Evolutionary conservation across 768 basidiomycete genomes (phyloP), one percentile per base, ranked within the genome.

Genomic region (Boletus edulis): DNA sequence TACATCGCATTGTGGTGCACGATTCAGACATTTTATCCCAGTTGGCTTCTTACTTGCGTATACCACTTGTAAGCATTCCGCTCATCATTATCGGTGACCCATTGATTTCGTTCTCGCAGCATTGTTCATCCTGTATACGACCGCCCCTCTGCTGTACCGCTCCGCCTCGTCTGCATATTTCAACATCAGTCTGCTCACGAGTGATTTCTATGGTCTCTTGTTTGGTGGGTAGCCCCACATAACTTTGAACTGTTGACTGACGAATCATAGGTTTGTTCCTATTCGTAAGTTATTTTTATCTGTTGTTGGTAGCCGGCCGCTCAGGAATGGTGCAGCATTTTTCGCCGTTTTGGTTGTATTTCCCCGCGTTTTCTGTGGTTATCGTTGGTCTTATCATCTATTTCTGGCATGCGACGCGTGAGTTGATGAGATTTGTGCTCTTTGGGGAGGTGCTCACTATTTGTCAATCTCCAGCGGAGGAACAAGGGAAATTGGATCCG

Each of bases 271-370:
- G 81, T 24, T 65, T 82, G 24, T 82, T 83, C 74, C 73, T 82
- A 56, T 82, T 76, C 68, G 81, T 82, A 64, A 66, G 75, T 68
- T n/a, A n/a, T n/a, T 17, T 35, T 18, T 47, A 29, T 43, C 11
- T n/a, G 29, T 43, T 32, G 46, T 9, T 17, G 38, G 12, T 27
- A 4, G 20, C 12, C 34, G 31, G n/a, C 46, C 22, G 34, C 50
- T 66, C n/a, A 58, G 27, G 42, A 34, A 24, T 39, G 46, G 37
- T 54, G 50, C 59, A 93, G 91, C 86, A 91, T 60, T 93, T 82
- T 74, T 70, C 74, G 42, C 92, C 92, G 4, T 94, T 82, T 76
- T 94, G 91, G 91, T 79, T 94, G 15, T 94, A 94, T 77, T 94
- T 94, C 72, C 74, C 86, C 56, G 80, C 92, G 0, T 94, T 88